These are phyloP conservation scores for Takakia lepidozioides DNA, from an alignment of 225 moss, liverwort and hornwort genomes.

Conservation along the genomic window DNA sequence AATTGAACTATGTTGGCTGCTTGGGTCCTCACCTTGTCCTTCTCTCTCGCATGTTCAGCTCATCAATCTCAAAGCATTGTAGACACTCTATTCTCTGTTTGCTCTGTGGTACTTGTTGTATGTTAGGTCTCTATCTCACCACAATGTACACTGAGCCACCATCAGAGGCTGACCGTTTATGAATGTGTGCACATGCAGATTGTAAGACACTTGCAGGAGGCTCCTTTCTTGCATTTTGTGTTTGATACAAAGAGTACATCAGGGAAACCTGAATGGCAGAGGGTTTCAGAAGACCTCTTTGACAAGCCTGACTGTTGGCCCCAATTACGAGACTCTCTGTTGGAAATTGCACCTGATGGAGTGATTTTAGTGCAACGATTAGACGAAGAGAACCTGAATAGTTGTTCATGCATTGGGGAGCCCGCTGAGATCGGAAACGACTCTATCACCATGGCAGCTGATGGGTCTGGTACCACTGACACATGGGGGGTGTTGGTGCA, in stretches of 20 bases:
- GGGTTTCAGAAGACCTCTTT: constrained; percentile 39
- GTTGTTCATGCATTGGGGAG: no score
- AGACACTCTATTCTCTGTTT: neutral
- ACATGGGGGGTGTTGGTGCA: constrained; percentile 86
- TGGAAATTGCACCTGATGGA: constrained; percentile 57
- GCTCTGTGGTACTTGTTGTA: neutral
- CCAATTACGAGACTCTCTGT: constrained; percentile 29
- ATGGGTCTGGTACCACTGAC: constrained; percentile 30
- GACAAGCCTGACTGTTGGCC: constrained; percentile 51
- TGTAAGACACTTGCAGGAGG: constrained; percentile 73
- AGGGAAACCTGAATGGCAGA: constrained; percentile 28
- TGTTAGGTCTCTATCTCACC: neutral
- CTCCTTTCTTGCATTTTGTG: constrained; percentile 71
- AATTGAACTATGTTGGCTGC: no score
- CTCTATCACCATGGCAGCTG: no score
- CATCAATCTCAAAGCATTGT: no score
- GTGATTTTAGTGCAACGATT: constrained; percentile 71
- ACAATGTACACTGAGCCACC: neutral
- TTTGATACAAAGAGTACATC: constrained; percentile 24
- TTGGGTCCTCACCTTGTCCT: no score
- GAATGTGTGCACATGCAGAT: constrained; percentile 32
- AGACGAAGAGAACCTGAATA: no score
- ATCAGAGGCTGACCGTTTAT: neutral
- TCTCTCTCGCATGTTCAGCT: no score
- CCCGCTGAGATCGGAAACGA: no score